Evolutionary conservation across 345 rosid species (phyloP).

Genomic region (Reutealis trisperma): DNA sequence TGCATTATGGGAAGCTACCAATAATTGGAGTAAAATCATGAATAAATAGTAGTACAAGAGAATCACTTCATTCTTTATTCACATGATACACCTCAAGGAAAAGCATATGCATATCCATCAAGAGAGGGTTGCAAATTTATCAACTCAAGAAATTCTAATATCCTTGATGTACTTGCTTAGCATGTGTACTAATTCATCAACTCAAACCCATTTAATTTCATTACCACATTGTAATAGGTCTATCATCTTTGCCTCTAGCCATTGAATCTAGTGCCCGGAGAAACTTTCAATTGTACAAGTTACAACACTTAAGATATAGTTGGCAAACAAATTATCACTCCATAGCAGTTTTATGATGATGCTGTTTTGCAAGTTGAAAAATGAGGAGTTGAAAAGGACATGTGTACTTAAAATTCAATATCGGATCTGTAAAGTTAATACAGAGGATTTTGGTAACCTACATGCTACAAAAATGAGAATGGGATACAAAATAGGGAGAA

Average conservation of each 20-base stretch:
- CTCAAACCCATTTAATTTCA: not conserved
- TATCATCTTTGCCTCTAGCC: constrained; percentile 2
- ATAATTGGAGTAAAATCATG: not conserved
- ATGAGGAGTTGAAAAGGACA: not conserved
- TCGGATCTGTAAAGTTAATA: too few relatives aligned
- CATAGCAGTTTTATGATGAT: too few relatives aligned
- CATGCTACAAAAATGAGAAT: too few relatives aligned
- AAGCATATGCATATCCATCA: not conserved
- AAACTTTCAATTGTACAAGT: not conserved
- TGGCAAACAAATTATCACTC: too few relatives aligned
- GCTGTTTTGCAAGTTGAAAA: not conserved
- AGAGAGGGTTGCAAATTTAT: not conserved
- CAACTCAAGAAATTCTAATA: not conserved
- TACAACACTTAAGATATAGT: not conserved
- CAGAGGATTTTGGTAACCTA: too few relatives aligned
- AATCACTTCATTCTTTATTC: not conserved
- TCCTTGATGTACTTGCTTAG: not conserved
- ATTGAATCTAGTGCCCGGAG: not conserved
- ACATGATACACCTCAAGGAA: not conserved
- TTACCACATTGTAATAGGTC: not conserved
- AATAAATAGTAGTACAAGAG: not conserved
- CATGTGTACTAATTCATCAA: not conserved
- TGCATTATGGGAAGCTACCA: not conserved
- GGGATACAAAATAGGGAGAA: too few relatives aligned
- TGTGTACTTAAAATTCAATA: too few relatives aligned